Percentiles rank a stretch among this genome's conserved stretches.
These are phyloP conservation scores for Lentinula lateritia DNA, from an alignment of 768 basidiomycete genomes.

Conservation along the genomic window DNA sequence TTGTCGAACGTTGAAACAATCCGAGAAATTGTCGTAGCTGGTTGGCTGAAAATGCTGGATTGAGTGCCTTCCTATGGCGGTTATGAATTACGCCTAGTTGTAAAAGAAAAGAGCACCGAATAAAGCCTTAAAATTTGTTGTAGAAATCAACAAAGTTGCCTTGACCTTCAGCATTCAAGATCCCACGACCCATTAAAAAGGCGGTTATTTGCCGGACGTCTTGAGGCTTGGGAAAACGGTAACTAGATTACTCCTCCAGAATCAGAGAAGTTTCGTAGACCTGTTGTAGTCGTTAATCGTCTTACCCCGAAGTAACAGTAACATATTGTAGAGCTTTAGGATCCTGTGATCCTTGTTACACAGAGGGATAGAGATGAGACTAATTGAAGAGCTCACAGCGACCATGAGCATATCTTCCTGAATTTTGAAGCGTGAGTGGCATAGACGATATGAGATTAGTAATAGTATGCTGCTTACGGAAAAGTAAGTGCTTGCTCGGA, in stretches of 20 bases:
- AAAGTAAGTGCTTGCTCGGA: not conserved
- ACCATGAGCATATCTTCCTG: constrained; percentile 5
- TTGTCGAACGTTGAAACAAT: constrained; percentile 19
- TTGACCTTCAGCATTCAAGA: constrained; percentile 21
- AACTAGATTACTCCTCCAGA: constrained; percentile 7
- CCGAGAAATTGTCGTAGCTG: constrained; percentile 20
- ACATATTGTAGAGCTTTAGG: constrained; percentile 16
- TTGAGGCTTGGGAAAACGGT: constrained; percentile 20
- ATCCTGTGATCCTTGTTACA: not conserved
- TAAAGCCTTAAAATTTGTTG: no score
- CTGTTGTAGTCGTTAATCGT: no score
- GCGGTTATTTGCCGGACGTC: constrained; percentile 11
- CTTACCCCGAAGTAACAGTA: constrained; percentile 11
- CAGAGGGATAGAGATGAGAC: not conserved
- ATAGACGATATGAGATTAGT: not conserved
- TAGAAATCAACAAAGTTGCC: not conserved
- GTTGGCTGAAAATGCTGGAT: constrained; percentile 23
- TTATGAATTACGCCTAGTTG: constrained; percentile 14
- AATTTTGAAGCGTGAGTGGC: no score
- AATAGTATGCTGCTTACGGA: not conserved
- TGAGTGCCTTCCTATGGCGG: constrained; percentile 27
- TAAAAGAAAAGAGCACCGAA: not conserved
- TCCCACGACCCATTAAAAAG: constrained; percentile 16
- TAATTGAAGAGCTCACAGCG: not conserved
- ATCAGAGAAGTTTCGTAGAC: not conserved